Percentiles rank a stretch among this genome's conserved stretches.
phyloP scores from a whole-genome alignment of 139 green algal species.

The Haematococcus lacustris region DNA sequence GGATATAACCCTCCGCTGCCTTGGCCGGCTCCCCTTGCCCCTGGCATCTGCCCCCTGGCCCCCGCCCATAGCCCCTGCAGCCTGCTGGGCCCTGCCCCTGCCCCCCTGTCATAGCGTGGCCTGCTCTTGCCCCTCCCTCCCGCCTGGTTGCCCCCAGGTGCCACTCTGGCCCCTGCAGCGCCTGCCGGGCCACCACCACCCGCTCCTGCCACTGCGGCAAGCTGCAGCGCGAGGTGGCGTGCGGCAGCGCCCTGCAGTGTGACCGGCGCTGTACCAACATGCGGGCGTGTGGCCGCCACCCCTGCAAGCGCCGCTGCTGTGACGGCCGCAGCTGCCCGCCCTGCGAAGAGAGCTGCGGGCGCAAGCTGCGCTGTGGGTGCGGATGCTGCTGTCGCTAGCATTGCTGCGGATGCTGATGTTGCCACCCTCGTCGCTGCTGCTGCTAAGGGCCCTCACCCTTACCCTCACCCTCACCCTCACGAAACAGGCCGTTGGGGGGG shows the following conservation, averaged over 20 bases:
- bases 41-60: neutral
- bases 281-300: constrained; percentile 60
- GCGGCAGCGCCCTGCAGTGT: constrained; percentile 52
- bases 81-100: too few relatives aligned
- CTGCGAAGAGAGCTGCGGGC: constrained; percentile 73
- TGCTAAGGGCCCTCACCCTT: too few relatives aligned
- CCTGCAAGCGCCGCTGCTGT: constrained; percentile 81
- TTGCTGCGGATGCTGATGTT: too few relatives aligned
- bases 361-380: constrained; percentile 63
- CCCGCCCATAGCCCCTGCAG: too few relatives aligned
- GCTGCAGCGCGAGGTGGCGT: constrained; percentile 28
- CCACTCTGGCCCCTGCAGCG: constrained; percentile 3
- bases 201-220: constrained; percentile 45
- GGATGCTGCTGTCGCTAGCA: too few relatives aligned
- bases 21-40: neutral
- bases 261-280: constrained; percentile 58
- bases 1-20: neutral
- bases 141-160: neutral
- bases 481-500: too few relatives aligned
- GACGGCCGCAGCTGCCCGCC: constrained; percentile 65
- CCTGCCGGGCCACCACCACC: constrained; percentile 22
- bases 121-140: neutral
- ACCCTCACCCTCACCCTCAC: too few relatives aligned
- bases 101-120: neutral
- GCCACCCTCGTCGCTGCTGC: too few relatives aligned